phyloP scores from a whole-genome alignment of 1,284 basidiomycete species.

The Thelephora terrestris region DNA sequence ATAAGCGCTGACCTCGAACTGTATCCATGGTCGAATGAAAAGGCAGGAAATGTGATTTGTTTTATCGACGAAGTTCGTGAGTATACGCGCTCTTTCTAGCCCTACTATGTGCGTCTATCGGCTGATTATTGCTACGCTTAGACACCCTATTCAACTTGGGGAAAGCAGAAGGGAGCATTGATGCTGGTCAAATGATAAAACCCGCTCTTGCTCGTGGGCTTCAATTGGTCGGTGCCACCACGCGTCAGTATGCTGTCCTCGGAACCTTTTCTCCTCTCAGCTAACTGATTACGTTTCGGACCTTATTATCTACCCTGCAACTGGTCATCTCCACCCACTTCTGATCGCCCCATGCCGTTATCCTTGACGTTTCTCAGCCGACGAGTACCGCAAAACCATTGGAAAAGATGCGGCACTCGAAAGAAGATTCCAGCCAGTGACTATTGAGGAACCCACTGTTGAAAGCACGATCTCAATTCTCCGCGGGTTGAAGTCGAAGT shows the following conservation, averaged over 20 bases:
- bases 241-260: slow-evolving; percentile 38
- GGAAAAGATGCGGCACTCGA: slow-evolving; percentile 89
- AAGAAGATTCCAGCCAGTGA: slow-evolving; percentile 82
- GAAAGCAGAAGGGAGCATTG: slow-evolving; percentile 86
- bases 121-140: slow-evolving; percentile 15
- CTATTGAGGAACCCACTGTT: slow-evolving; percentile 81
- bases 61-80: slow-evolving; percentile 90
- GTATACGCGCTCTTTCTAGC: slow-evolving; percentile 19
- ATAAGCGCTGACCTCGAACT: too few species aligned
- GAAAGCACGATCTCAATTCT: slow-evolving; percentile 84
- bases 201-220: slow-evolving; percentile 79
- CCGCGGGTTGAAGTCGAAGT: slow-evolving; percentile 75
- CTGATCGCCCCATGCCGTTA: too few species aligned
- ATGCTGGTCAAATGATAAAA: slow-evolving; percentile 89
- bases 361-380: slow-evolving; percentile 34
- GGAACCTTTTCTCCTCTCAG: neutral
- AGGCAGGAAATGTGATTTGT: slow-evolving; percentile 69
- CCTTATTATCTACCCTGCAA: neutral
- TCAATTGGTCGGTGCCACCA: slow-evolving; percentile 83
- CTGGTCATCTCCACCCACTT: slow-evolving; percentile 1
- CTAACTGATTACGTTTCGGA: neutral
- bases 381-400: slow-evolving; percentile 88
- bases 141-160: slow-evolving; percentile 80
- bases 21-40: neutral
- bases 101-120: neutral